These are phyloP conservation scores for Trametes sanguinea DNA, from an alignment of 768 basidiomycete genomes.

Conservation along the genomic window DNA sequence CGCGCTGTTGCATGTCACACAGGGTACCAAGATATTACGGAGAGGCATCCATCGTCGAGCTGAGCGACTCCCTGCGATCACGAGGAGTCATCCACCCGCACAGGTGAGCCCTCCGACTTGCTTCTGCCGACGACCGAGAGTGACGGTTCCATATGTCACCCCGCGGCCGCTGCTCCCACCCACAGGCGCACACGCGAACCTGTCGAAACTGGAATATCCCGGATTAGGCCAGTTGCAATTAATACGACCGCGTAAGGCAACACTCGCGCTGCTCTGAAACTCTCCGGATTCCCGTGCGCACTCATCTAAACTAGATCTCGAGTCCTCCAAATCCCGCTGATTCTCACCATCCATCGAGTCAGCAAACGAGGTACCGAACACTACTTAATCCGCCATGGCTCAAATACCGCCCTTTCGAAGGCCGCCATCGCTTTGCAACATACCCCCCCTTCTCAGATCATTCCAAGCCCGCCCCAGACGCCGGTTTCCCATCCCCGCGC, in stretches of 20 bases:
- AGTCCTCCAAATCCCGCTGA: slow-evolving; percentile 28
- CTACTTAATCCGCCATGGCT: slow-evolving; percentile 23
- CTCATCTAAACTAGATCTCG: slow-evolving; percentile 18
- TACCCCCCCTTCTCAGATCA: slow-evolving; percentile 46
- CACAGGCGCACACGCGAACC: slow-evolving; percentile 14
- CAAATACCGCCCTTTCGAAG: slow-evolving; percentile 38
- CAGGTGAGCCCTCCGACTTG: slow-evolving; percentile 14
- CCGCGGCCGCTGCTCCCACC: background rate
- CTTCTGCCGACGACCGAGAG: slow-evolving; percentile 28
- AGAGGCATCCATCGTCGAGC: slow-evolving; percentile 15
- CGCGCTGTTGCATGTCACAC: slow-evolving; percentile 2
- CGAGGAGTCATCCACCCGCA: slow-evolving; percentile 12
- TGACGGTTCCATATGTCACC: slow-evolving; percentile 17
- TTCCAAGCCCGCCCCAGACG: slow-evolving; percentile 34
- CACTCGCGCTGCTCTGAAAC: slow-evolving; percentile 18
- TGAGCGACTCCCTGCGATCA: slow-evolving; percentile 7
- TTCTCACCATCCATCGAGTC: slow-evolving; percentile 42
- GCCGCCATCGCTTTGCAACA: slow-evolving; percentile 35
- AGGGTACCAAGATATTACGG: slow-evolving; percentile 1
- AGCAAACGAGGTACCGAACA: slow-evolving; percentile 40
- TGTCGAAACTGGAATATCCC: slow-evolving; percentile 18
- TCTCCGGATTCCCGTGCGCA: slow-evolving; percentile 23
- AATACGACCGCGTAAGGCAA: slow-evolving; percentile 21
- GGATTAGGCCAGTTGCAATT: slow-evolving; percentile 2
- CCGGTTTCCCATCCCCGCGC: slow-evolving; percentile 20